Evolutionary conservation across 257 asterid genomes (phyloP).

Genomic region (Petrea volubilis): DNA sequence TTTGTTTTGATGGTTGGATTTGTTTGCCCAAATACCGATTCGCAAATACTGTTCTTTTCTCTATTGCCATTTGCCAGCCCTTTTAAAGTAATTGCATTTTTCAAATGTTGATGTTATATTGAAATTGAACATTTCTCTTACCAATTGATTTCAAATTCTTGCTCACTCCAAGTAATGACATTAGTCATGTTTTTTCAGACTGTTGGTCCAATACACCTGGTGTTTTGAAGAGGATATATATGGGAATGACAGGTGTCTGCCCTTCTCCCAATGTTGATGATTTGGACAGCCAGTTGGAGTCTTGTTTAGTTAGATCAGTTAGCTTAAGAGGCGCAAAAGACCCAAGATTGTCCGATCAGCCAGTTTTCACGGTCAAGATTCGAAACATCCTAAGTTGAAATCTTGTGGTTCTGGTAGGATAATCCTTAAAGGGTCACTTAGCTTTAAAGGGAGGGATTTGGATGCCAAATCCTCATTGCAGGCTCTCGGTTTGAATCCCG

Average conservation of each 20-base stretch:
- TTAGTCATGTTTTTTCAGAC: neutral
- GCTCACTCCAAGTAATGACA: neutral
- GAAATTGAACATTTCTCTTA: neutral
- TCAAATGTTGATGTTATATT: neutral
- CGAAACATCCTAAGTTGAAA: conserved; percentile 30
- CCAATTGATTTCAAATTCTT: neutral
- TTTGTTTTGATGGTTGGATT: neutral
- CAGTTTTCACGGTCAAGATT: conserved; percentile 39
- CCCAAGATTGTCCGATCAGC: conserved; percentile 30
- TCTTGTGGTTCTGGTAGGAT: conserved; percentile 47
- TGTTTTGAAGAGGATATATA: conserved; percentile 43
- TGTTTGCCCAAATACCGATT: neutral
- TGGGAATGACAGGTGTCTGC: conserved; percentile 64
- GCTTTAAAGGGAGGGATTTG: conserved; percentile 47
- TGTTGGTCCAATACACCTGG: conserved; percentile 8
- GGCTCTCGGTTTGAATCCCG: conserved; percentile 24
- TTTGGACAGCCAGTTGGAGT: conserved; percentile 40
- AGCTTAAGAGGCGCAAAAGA: conserved; percentile 40
- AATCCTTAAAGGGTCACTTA: conserved; percentile 55
- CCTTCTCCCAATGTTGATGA: conserved; percentile 46
- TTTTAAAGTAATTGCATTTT: neutral
- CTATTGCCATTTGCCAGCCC: neutral
- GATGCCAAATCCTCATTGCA: conserved; percentile 44
- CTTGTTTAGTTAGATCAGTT: conserved; percentile 39
- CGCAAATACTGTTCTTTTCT: neutral